These are phyloP conservation scores for Saposhnikovia divaricata DNA, from an alignment of 129 eudicot genomes.

Conservation along the genomic window DNA sequence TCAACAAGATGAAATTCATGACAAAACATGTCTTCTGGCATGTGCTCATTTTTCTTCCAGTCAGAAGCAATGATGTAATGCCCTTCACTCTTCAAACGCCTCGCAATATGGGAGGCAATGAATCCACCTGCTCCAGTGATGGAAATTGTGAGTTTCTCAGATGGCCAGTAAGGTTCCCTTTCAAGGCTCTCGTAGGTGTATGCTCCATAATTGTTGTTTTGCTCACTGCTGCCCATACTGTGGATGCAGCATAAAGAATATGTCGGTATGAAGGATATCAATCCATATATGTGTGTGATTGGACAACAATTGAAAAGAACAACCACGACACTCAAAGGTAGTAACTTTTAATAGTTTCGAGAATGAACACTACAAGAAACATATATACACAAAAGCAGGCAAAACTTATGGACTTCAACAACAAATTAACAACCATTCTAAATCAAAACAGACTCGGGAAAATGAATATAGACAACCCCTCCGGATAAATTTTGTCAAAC, in stretches of 20 bases:
- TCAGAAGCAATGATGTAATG: constrained; percentile 98
- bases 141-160: constrained; percentile 82
- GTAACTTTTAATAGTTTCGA: neutral
- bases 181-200: constrained; percentile 85
- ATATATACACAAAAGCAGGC: neutral
- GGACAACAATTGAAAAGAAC: neutral
- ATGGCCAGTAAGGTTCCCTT: constrained; percentile 97
- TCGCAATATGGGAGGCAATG: constrained; percentile 95
- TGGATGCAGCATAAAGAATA: neutral
- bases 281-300: neutral
- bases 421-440: neutral
- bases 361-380: neutral
- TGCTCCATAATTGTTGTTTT: constrained; percentile 52
- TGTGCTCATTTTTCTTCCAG: constrained; percentile 99
- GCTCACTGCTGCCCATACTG: constrained; percentile 74
- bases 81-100: constrained; percentile 94
- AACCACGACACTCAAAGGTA: neutral
- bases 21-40: constrained; percentile 97
- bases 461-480: neutral
- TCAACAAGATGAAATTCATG: constrained; percentile 95
- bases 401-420: neutral
- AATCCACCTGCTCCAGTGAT: constrained; percentile 98
- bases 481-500: neutral
- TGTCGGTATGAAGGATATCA: neutral
- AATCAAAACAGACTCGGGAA: neutral